Conservation (phyloP, 495 filamentous ascomycete genomes). For the Podospora conica region DNA sequence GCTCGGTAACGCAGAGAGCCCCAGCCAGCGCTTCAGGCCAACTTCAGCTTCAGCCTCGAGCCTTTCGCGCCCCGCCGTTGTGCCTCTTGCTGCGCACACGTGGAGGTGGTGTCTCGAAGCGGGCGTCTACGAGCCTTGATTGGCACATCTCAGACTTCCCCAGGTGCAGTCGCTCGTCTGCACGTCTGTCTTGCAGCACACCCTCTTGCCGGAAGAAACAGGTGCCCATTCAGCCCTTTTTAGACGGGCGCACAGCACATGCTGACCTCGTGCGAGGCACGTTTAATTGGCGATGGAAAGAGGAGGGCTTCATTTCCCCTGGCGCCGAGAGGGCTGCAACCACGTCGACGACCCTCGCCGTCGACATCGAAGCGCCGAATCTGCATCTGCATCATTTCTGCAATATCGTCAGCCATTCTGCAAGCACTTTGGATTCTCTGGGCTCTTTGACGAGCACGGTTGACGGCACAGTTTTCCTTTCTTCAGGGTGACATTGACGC, state of each 20-base stretch:
- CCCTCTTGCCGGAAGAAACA: neutral
- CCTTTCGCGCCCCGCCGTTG: neutral
- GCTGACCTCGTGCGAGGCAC: too few species aligned
- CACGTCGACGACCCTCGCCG: neutral
- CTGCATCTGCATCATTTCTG: neutral
- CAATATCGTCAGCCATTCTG: neutral
- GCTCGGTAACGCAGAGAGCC: neutral
- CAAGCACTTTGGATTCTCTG: neutral
- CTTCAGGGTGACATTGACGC: neutral
- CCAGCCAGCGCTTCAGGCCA: neutral
- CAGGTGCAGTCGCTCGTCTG: neutral
- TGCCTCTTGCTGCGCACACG: constrained; percentile 1
- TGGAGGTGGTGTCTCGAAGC: neutral
- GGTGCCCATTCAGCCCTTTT: neutral
- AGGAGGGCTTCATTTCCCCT: constrained; percentile 5
- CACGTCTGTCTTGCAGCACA: neutral
- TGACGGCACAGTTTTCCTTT: neutral
- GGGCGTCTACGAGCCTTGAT: constrained; percentile 3
- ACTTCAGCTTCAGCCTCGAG: neutral
- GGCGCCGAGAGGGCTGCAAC: constrained; percentile 2
- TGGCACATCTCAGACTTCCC: constrained; percentile 1
- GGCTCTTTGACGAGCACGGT: neutral
- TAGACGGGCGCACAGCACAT: neutral
- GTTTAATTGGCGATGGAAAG: neutral
- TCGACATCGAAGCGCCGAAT: neutral